Conservation (phyloP, 2,329 filamentous ascomycete species). For the Venturia nashicola region DNA sequence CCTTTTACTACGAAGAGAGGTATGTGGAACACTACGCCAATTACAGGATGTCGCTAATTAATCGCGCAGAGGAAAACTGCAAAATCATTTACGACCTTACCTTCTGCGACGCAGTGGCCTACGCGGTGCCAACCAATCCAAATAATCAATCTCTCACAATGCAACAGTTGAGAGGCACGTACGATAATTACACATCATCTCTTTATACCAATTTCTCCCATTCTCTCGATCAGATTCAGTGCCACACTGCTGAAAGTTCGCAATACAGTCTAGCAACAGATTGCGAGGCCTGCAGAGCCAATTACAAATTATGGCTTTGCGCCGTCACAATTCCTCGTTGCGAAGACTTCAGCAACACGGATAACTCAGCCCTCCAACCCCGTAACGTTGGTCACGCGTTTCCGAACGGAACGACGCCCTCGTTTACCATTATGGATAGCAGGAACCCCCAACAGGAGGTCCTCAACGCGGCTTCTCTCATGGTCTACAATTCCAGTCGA, state of each 20-base stretch:
- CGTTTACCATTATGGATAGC: constrained; percentile 15
- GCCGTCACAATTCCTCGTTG: constrained; percentile 87
- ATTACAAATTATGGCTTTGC: constrained; percentile 94
- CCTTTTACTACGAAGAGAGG: constrained; percentile 68
- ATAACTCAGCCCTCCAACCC: constrained; percentile 39
- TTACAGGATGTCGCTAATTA: constrained; percentile 6
- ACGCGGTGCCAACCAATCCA: constrained; percentile 80
- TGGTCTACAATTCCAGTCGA: constrained; percentile 46
- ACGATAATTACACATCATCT: constrained; percentile 60
- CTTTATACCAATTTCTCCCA: constrained; percentile 72
- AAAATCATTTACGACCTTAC: constrained; percentile 74
- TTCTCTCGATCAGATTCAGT: constrained; percentile 72
- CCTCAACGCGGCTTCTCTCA: constrained; percentile 9
- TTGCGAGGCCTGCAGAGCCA: constrained; percentile 62
- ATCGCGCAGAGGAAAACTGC: constrained; percentile 57
- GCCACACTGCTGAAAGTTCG: constrained; percentile 60
- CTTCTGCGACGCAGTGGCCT: constrained; percentile 81
- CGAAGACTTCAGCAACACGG: constrained; percentile 57
- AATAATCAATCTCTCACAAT: constrained; percentile 18
- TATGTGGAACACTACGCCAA: constrained; percentile 29
- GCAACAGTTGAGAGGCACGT: constrained; percentile 55
- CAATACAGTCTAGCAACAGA: constrained; percentile 69
- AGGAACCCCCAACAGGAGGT: constrained; percentile 15
- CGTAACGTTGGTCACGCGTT: constrained; percentile 62
- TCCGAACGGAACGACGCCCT: constrained; percentile 51